Base-by-base conservation (phyloP, 2,329 filamentous ascomycete species). In the Sporothrix phasma region DNA sequence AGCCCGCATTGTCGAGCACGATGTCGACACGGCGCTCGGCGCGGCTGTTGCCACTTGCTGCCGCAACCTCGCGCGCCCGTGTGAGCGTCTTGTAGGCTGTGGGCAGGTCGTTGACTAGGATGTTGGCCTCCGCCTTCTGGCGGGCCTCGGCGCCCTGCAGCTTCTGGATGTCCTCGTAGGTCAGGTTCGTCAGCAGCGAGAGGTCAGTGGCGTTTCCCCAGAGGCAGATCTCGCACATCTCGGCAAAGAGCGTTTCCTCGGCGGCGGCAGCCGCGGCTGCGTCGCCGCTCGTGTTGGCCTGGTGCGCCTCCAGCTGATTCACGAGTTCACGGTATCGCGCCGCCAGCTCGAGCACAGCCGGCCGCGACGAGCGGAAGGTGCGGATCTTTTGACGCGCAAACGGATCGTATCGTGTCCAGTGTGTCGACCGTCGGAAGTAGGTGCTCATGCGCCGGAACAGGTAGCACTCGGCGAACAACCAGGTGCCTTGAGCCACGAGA, bases 131-230 rank as follows among this genome's bases (percentile, higher is more conserved):
- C 1, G 90, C 88, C 1, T 84, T 85, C 74, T 96, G 95, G 68
- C 93, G 84, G 13, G 93, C 92, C 70, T 92, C 83, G 7, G 89
- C 87, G 17, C 93, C 93, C 78, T 99, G 94, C 10, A 97, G 82
- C 75, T 96, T 96, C 77, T 97, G 93, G 68, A 99, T 95, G 72
- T 97, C 94, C 71, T 97, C 92, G 74, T 96, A 96, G 1, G 89
- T 90, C 64, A 97, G 82, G 70, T 88, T 92, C 0, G 92, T 96
- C 63, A 97, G 81, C 22, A 97, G 87, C 0, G 91, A 96, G 15
- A 97, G 80, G 74, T 97, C 94, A 0, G 93, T 97, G 1, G 93
- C 94, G 74, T 97, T 97, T 11, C 93, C 93, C 93, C 93, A 97
- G 1, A 97, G 83, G 73, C 92, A 97, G 70, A 97, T 94, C 79